Conservation (phyloP, 495 filamentous ascomycete genomes). For the Xylaria nigripes region DNA sequence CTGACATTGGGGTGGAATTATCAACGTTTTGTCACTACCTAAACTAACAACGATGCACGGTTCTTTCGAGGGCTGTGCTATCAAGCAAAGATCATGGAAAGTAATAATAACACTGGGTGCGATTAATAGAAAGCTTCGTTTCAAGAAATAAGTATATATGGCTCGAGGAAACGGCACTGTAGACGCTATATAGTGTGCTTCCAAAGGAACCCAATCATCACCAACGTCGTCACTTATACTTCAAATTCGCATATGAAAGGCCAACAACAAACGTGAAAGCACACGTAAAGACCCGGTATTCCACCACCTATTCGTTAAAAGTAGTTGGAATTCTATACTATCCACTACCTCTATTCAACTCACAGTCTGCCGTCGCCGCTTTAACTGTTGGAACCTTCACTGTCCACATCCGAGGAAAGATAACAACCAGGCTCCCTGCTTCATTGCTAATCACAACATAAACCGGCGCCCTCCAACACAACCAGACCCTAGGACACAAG, state of each 20-base stretch:
- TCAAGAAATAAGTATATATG: constrained; percentile 8
- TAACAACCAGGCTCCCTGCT: not conserved
- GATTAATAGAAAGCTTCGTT: constrained; percentile 12
- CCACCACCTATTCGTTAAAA: too few relatives aligned
- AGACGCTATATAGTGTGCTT: not conserved
- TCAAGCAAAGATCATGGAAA: not conserved
- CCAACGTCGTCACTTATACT: not conserved
- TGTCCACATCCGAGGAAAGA: too few relatives aligned
- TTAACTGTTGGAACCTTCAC: not conserved
- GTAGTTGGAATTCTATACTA: too few relatives aligned
- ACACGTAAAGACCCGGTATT: too few relatives aligned
- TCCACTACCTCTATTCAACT: not conserved
- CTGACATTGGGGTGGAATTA: not conserved
- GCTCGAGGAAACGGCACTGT: not conserved
- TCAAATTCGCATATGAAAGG: not conserved
- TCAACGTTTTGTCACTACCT: not conserved
- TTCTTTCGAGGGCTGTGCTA: constrained; percentile 10
- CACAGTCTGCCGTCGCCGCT: not conserved
- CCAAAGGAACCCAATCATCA: not conserved
- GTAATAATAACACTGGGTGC: constrained; percentile 11
- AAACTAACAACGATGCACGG: constrained; percentile 4
- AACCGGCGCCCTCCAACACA: too few relatives aligned
- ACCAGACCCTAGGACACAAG: not conserved
- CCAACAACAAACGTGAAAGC: not conserved
- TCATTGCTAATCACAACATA: not conserved